Percentiles rank a stretch among this genome's conserved stretches.
These are phyloP conservation scores for Parathielavia appendiculata DNA, from an alignment of 495 filamentous ascomycete species.

Conservation along the genomic window DNA sequence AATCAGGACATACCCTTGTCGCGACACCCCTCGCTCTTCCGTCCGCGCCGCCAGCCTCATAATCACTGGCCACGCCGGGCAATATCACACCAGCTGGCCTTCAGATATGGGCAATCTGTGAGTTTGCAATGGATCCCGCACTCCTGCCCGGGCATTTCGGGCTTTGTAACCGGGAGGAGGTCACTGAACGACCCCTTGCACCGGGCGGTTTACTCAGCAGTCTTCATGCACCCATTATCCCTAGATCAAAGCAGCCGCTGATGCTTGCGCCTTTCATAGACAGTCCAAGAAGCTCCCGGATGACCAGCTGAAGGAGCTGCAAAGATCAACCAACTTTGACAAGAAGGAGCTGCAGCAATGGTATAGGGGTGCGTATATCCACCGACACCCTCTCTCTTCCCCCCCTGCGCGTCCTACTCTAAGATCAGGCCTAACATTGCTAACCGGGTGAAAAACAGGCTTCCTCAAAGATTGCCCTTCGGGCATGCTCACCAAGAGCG, in stretches of 20 bases:
- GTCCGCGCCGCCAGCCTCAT: not conserved
- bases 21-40: constrained; percentile 7
- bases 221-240: not conserved
- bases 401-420: not conserved
- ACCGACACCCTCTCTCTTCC: not conserved
- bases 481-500: constrained; percentile 92
- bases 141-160: not conserved
- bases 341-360: constrained; percentile 99
- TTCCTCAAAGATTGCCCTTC: constrained; percentile 98
- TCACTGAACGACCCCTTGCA: not conserved
- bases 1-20: constrained; percentile 7
- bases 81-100: constrained; percentile 2
- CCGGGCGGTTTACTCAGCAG: not conserved
- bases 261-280: constrained; percentile 38
- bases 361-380: constrained; percentile 79
- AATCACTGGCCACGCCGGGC: constrained; percentile 7
- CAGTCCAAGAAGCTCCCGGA: constrained; percentile 97
- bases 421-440: not conserved
- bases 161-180: not conserved
- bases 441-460: constrained; percentile 47
- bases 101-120: constrained; percentile 21
- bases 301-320: constrained; percentile 88
- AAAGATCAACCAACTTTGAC: constrained; percentile 95
- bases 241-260: not conserved
- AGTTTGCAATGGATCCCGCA: not conserved